Percentiles rank a stretch among this genome's conserved stretches.
These are phyloP conservation scores for Aspergillus ellipticus DNA, from an alignment of 495 filamentous ascomycete genomes.

Conservation along the genomic window DNA sequence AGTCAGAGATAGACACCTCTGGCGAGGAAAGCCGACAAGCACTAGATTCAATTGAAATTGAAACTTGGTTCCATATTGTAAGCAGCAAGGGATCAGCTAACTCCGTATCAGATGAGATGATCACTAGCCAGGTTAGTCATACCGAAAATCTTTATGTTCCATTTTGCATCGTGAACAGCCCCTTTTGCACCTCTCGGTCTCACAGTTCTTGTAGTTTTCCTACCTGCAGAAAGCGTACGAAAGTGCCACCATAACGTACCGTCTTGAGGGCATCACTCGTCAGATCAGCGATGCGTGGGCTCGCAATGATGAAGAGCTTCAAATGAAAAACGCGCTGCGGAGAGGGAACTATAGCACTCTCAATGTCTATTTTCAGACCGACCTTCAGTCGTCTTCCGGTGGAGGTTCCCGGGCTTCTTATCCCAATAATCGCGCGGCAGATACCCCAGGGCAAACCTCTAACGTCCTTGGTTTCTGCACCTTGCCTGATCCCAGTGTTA, in stretches of 20 bases:
- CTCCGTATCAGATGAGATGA: slow-evolving; percentile 38
- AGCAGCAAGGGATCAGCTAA: slow-evolving; percentile 30
- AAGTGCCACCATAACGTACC: slow-evolving; percentile 47
- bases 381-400: slow-evolving; percentile 32
- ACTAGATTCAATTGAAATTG: slow-evolving; percentile 36
- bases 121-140: slow-evolving; percentile 38
- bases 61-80: slow-evolving; percentile 49
- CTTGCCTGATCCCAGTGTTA: slow-evolving; percentile 38
- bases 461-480: slow-evolving; percentile 50
- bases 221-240: slow-evolving; percentile 43
- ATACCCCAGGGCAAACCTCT: slow-evolving; percentile 18
- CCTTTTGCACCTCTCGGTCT: background rate
- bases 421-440: slow-evolving; percentile 5
- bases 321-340: slow-evolving; percentile 63
- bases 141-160: background rate
- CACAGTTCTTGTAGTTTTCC: slow-evolving; percentile 28
- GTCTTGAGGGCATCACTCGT: slow-evolving; percentile 64
- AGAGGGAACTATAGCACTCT: slow-evolving; percentile 44
- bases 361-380: slow-evolving; percentile 52
- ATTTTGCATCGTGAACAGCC: background rate
- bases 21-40: slow-evolving; percentile 22
- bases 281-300: slow-evolving; percentile 70
- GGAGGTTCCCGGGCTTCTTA: slow-evolving; percentile 14
- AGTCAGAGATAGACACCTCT: slow-evolving; percentile 7
- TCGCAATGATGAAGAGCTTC: slow-evolving; percentile 55